Evolutionary conservation across 176 grass and related monocot genomes (phyloP).

Genomic region (Avena insularis): DNA sequence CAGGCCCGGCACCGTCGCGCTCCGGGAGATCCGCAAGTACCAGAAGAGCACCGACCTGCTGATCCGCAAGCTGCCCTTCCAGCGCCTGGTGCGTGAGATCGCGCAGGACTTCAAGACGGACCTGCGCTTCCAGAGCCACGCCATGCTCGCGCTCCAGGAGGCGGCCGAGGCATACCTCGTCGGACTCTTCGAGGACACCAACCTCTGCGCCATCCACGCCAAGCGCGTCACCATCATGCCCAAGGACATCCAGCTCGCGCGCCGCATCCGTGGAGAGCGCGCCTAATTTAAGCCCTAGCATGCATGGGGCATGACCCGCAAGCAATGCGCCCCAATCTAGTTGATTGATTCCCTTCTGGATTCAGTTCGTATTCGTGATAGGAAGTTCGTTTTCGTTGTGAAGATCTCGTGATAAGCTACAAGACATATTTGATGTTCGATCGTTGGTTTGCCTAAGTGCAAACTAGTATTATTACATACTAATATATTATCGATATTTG

Average conservation of each 20-base stretch:
- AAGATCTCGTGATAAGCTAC: not conserved
- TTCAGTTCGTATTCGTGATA: not conserved
- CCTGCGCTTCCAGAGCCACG: conserved; percentile 74
- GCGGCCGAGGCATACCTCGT: conserved; percentile 72
- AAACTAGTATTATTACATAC: not conserved
- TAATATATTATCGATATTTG: not conserved
- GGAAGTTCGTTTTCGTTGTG: not conserved
- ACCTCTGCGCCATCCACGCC: conserved; percentile 76
- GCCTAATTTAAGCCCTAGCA: not conserved
- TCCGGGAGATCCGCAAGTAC: conserved; percentile 72
- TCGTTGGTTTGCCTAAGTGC: not conserved
- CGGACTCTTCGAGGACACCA: conserved; percentile 72
- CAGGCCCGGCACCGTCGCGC: conserved; percentile 32
- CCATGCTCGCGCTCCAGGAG: conserved; percentile 65
- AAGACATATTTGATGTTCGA: not conserved
- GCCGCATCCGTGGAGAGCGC: conserved; percentile 49
- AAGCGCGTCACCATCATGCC: conserved; percentile 82
- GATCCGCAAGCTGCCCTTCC: conserved; percentile 76
- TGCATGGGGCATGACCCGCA: not conserved
- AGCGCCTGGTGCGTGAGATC: conserved; percentile 66
- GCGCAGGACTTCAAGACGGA: conserved; percentile 74
- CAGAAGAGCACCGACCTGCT: conserved; percentile 77
- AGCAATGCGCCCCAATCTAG: not conserved
- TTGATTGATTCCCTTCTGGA: not conserved
- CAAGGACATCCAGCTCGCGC: conserved; percentile 70